phyloP scores from a whole-genome alignment of 2,329 filamentous ascomycete genomes.

The Alternaria sp. region DNA sequence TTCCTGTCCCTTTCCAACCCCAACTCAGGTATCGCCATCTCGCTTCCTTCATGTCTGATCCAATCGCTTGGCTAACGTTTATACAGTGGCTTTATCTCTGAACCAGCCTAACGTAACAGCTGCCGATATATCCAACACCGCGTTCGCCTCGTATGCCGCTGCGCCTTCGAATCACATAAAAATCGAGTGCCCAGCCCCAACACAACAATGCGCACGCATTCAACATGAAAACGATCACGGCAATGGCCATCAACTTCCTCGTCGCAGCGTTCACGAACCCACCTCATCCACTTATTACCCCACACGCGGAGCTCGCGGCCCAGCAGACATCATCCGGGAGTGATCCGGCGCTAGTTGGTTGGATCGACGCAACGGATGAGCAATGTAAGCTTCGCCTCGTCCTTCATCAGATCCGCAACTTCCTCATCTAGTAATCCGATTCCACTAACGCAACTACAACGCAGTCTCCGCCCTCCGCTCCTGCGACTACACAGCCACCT shows the following conservation, averaged over 20 bases:
- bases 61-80: too few species aligned
- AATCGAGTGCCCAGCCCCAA: neutral
- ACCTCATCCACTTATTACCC: constrained; percentile 17
- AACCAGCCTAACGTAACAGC: too few species aligned
- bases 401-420: neutral
- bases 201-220: neutral
- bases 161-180: neutral
- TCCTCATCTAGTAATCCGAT: neutral
- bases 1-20: neutral
- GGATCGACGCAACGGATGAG: constrained; percentile 20
- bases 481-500: constrained; percentile 33
- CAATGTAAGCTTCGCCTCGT: constrained; percentile 16
- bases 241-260: neutral
- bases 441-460: neutral
- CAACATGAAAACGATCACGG: neutral
- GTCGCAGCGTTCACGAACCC: neutral
- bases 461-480: constrained; percentile 27
- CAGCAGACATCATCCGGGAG: constrained; percentile 16
- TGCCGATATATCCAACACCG: neutral
- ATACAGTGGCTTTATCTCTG: neutral
- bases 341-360: constrained; percentile 31
- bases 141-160: neutral
- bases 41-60: neutral
- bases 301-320: constrained; percentile 22
- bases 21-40: neutral